phyloP scores from a whole-genome alignment of 2,329 filamentous ascomycete species.

The Monilinia fructigena region DNA sequence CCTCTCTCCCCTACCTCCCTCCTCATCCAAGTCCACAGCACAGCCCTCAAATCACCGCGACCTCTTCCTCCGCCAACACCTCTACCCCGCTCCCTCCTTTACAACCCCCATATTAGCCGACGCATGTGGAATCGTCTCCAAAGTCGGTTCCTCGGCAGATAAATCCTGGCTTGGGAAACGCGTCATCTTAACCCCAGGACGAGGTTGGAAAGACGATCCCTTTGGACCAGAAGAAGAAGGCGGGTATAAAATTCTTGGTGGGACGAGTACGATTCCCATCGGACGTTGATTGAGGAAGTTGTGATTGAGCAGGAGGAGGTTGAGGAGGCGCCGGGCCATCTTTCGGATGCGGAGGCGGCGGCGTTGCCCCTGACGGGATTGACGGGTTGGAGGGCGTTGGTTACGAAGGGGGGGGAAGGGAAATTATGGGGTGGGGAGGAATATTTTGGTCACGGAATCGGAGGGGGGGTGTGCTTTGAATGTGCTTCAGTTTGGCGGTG shows the following conservation, averaged over 20 bases:
- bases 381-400: slow-evolving; percentile 83
- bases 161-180: slow-evolving; percentile 59
- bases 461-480: slow-evolving; percentile 86
- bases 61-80: slow-evolving; percentile 86
- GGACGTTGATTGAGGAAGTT: slow-evolving; percentile 73
- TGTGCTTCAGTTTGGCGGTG: slow-evolving; percentile 76
- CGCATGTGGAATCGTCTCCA: slow-evolving; percentile 72
- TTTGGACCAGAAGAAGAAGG: slow-evolving; percentile 69
- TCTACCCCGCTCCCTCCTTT: slow-evolving; percentile 85
- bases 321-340: slow-evolving; percentile 71
- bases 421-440: slow-evolving; percentile 63
- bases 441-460: slow-evolving; percentile 85
- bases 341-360: slow-evolving; percentile 72
- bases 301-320: slow-evolving; percentile 69
- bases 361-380: slow-evolving; percentile 71
- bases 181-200: slow-evolving; percentile 75
- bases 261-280: slow-evolving; percentile 59
- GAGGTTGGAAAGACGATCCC: slow-evolving; percentile 70
- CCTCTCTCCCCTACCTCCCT: slow-evolving; percentile 65
- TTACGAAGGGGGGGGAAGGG: slow-evolving; percentile 67
- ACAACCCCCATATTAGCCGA: slow-evolving; percentile 77
- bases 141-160: slow-evolving; percentile 54
- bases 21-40: slow-evolving; percentile 72
- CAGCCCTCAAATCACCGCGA: slow-evolving; percentile 95
- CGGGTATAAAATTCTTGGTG: slow-evolving; percentile 66